These are phyloP conservation scores for Pseudocercospora fijiensis DNA, from an alignment of 2,329 filamentous ascomycete species.

Conservation along the genomic window DNA sequence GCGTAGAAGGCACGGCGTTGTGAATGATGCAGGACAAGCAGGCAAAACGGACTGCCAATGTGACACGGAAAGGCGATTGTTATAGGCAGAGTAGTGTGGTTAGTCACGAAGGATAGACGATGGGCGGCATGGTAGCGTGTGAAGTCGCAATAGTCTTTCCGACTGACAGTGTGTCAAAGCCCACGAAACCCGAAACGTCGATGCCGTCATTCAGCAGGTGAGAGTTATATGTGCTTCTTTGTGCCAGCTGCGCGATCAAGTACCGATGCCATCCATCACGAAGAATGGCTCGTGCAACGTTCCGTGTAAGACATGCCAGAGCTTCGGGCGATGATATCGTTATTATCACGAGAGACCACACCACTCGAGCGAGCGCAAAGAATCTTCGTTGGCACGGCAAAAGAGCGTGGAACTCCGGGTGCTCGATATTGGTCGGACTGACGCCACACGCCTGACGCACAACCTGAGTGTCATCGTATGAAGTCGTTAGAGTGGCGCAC, in stretches of 20 bases:
- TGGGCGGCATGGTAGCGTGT: background rate
- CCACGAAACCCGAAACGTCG: slow-evolving; percentile 9
- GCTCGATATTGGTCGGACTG: background rate
- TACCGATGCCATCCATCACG: background rate
- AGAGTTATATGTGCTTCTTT: slow-evolving; percentile 2
- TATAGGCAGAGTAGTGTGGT: background rate
- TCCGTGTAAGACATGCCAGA: background rate
- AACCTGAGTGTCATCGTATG: background rate
- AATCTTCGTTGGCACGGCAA: too few species aligned
- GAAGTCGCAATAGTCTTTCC: background rate
- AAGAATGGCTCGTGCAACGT: background rate
- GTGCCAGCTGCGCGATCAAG: slow-evolving; percentile 1
- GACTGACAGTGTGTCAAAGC: slow-evolving; percentile 8
- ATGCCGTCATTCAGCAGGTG: slow-evolving; percentile 5
- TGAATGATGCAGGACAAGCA: background rate
- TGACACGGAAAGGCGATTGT: background rate
- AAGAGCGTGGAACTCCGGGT: too few species aligned
- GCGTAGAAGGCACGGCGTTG: background rate
- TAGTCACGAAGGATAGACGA: slow-evolving; percentile 4
- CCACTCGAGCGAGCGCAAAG: background rate
- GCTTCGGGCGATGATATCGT: background rate
- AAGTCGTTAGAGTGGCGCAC: background rate
- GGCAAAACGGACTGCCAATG: background rate
- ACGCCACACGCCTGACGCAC: background rate
- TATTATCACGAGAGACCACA: slow-evolving; percentile 5